Evolutionary conservation across 2,329 filamentous ascomycete genomes (phyloP), one percentile per base, ranked within the genome.

Genomic region (Paecilomyces variotii): DNA sequence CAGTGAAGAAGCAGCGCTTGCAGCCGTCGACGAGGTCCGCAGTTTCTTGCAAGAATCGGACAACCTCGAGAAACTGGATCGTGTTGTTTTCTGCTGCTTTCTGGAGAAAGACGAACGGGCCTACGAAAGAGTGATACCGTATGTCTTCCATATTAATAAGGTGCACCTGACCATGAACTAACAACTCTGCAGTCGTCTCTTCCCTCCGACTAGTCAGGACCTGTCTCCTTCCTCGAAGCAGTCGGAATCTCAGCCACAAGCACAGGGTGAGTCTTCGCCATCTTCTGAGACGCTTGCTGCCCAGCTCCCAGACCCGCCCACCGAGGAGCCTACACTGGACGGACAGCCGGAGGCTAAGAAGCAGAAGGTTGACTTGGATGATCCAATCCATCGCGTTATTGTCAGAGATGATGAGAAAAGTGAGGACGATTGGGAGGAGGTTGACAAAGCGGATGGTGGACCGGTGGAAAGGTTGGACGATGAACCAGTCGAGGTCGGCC

Each of bases 61-160:
- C 9, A 71, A 71, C 54, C 76, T 63, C 61, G 76, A 64, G 64
- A 78, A 70, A 65, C 68, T 97, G 30, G 84, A 90, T 52, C 84
- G 85, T 65, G 83, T 97, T 11, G 81, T 96, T 19, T 96, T 97
- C 76, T 92, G 92, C 68, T 89, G 87, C 14, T 97, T 96, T 72
- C 80, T 89, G 70, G 72, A 79, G 56, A 92, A 92, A 74, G 92
- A 97, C 66, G 84, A 88, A 60, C 74, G 77, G 45, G 87, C 88
- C 0, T 97, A 97, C 71, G 79, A 86, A 56, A 65, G 82, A 26
- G 75, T 80, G 35, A 74, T 96, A 10, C 89, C 92, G 91, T 96
- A 75, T 80, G 88, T 84, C 24, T 19, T 45, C n/a, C 58, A 14
- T 35, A 30, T 0, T 30, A 6, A 27, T 50, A 53, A 25, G 9